Base-by-base conservation (phyloP, 2,329 filamentous ascomycete species). In the Aspergillus ibericus region DNA sequence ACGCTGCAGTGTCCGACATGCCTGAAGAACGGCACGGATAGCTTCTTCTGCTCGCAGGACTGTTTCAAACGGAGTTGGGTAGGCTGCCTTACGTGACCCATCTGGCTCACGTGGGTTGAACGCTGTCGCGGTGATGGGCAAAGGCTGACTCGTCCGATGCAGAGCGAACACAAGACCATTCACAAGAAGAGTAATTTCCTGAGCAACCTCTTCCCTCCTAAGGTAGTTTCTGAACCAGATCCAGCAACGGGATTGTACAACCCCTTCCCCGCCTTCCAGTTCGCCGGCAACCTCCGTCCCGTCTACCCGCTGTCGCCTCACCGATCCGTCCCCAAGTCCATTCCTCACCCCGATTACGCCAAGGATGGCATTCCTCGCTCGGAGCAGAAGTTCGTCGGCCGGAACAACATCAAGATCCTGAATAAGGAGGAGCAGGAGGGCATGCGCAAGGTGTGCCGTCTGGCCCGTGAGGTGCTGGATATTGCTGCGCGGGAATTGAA, bases 21-120 rank as follows among this genome's bases (percentile, higher is more conserved):
- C 75, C 83, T 97, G 70, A 97, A 96, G 79, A 81, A 93, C 46
- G 91, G 89, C 55, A 88, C 93, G 73, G 91, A 95, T 71, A 96
- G 92, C 80, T 97, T 88, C 79, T 99, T 98, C 80, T 99, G 95
- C 81, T 92, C 92, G 27, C 95, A 99, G 77, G 95, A 98, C 69
- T 99, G 95, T 82, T 99, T 99, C 81, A 98, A 97, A 83, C 89
- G 88, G 77, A 99, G 92, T 82, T 99, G 95, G 95, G 95, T 98
- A 87, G 69, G 85, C 68, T 67, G 63, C 68, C 68, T 69, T 68
- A 62, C 64, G 58, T 65, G 64, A 67, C 64, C 63, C 42, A 55
- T 60, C 67, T 63, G 65, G 63, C 63, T 63, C 67, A 66, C 59
- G 54, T 58, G 54, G 44, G 60, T 34, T 53, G 29, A 36, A 52